Evolutionary conservation across 2,329 filamentous ascomycete species (phyloP).

Genomic region (Nannizziopsis barbatae): DNA sequence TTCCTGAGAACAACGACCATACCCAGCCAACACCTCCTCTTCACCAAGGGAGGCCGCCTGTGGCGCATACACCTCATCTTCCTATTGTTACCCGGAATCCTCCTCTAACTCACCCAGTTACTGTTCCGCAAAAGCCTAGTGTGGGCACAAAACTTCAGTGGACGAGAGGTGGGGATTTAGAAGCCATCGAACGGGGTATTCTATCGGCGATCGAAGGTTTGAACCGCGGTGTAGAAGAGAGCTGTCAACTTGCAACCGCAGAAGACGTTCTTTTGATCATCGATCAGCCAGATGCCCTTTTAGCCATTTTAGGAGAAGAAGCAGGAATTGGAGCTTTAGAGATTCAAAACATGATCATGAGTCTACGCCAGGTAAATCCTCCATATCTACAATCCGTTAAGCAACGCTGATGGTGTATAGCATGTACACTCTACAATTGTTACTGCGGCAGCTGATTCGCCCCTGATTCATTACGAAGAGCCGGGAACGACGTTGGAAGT

Average conservation of each 20-base stretch:
- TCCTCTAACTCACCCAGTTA: background rate
- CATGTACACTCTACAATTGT: conserved; percentile 55
- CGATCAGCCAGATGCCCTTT: conserved; percentile 54
- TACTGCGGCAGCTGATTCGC: conserved; percentile 59
- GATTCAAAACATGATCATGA: conserved; percentile 48
- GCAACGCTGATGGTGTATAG: conserved; percentile 28
- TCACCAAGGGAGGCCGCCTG: conserved; percentile 1
- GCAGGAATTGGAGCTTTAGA: conserved; percentile 33
- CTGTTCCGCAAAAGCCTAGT: conserved; percentile 2
- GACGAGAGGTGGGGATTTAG: conserved; percentile 21
- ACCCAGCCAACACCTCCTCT: conserved; percentile 2
- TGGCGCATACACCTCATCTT: background rate
- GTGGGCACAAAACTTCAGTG: conserved; percentile 12
- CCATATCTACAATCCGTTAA: background rate
- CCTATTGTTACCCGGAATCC: background rate
- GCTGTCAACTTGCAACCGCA: conserved; percentile 16
- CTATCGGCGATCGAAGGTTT: conserved; percentile 24
- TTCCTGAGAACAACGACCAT: conserved; percentile 22
- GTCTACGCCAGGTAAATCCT: conserved; percentile 51
- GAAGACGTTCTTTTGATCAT: conserved; percentile 47
- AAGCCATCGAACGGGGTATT: conserved; percentile 28
- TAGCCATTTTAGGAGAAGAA: conserved; percentile 47
- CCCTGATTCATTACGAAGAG: conserved; percentile 48
- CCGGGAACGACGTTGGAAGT: conserved; percentile 56
- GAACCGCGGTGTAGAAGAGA: conserved; percentile 17